Evolutionary conservation across 179 eudicot species (phyloP), one percentile per base, ranked within the genome.

Genomic region (Vitellaria paradoxa): DNA sequence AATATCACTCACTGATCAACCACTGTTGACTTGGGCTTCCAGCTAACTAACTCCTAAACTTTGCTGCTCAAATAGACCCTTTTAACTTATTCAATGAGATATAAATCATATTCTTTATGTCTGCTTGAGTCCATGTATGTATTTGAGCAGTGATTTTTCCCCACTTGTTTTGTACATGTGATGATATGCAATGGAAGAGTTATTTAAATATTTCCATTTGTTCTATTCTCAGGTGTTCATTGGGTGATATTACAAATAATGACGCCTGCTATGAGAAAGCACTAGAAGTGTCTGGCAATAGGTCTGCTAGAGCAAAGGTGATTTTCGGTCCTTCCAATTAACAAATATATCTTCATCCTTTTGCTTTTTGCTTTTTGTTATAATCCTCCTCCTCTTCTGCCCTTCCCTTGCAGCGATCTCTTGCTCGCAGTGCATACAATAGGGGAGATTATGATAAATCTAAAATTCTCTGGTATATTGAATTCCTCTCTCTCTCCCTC

Each of bases 341-440:
- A 7, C 11, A 15, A 64, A 15, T 45, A 18, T 50, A 40, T n/a
- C 20, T 30, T 12, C 12, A 17, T 70, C 68, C 57, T 72, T 66
- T 69, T 11, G 9, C 17, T 55, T 47, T 70, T 56, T 26, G 46
- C 26, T 73, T 15, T 37, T 37, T 5, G 56, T 59, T 57, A 14
- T 74, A 24, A 52, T 62, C 42, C 6, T 13, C 26, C 46, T 70
- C 23, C 50, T 59, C 15, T 23, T 63, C 23, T 70, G 74, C 68
- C 21, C 23, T 67, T 76, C 72, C 23, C 78, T 42, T 82, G 65
- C 89, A 87, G 90, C 84, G 99, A 77, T 92, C 97, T 61, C 99
- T 96, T 85, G 99, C 98, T 75, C 96, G 92, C 60, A 88, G 88
- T 82, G 97, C 99, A 78, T 96, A 96, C 85, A 89, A 89, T 60